A percentile compares a stretch with the other conserved stretches of the same genome.
Conservation (phyloP, 441 rosid species). For the Populus hybrid region DNA sequence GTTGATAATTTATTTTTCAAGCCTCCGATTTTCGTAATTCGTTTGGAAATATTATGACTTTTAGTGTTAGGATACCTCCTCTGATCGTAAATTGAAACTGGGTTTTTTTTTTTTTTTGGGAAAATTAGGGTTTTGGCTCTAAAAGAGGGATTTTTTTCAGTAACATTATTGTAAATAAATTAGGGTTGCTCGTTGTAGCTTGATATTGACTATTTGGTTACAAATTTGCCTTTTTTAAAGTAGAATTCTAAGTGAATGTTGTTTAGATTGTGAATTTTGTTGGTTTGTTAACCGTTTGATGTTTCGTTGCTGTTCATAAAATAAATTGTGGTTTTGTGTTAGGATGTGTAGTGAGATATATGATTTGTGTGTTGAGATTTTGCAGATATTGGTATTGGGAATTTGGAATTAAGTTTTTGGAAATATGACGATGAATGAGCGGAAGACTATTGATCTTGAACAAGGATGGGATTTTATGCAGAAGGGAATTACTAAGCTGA, state of each 20-base stretch:
- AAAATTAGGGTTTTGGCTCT: constrained; percentile 6
- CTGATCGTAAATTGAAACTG: neutral
- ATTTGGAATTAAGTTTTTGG: constrained; percentile 14
- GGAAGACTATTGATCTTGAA: constrained; percentile 74
- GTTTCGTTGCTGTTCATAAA: neutral
- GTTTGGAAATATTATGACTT: neutral
- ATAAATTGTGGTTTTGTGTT: neutral
- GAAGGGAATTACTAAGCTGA: constrained; percentile 78
- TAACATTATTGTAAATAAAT: neutral
- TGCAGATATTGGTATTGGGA: constrained; percentile 15
- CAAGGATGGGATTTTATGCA: constrained; percentile 96
- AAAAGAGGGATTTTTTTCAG: neutral
- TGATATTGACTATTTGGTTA: neutral
- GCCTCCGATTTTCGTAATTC: constrained; percentile 1
- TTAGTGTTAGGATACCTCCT: neutral
- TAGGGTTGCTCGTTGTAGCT: neutral
- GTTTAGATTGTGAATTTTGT: neutral
- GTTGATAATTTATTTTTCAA: neutral
- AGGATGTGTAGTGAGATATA: neutral
- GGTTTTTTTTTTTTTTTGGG: neutral
- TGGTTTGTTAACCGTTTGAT: neutral
- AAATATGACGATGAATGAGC: constrained; percentile 64
- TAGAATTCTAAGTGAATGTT: neutral
- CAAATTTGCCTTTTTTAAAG: neutral
- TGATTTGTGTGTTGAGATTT: constrained; percentile 3